Conservation (phyloP, 2,329 filamentous ascomycete species). For the Lecanicillium sp. region DNA sequence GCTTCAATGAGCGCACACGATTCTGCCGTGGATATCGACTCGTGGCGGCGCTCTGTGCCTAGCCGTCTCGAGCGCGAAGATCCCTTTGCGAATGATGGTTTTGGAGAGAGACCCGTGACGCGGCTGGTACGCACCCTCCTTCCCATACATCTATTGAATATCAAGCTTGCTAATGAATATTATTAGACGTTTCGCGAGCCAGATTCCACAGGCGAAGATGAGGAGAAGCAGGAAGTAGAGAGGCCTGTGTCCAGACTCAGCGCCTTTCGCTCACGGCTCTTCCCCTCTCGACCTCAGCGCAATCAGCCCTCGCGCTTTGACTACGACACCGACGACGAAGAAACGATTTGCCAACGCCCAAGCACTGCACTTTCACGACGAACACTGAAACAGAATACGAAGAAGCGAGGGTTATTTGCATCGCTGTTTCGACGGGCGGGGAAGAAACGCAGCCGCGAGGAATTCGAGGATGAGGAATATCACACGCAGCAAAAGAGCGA, state of each 20-base stretch:
- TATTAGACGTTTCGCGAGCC: slow-evolving; percentile 22
- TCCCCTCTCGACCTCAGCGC: not conserved
- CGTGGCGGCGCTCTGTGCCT: slow-evolving; percentile 31
- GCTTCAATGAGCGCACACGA: slow-evolving; percentile 5
- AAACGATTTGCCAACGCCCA: slow-evolving; percentile 22
- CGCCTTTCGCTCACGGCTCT: not conserved
- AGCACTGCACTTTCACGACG: not conserved
- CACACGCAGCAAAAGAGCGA: not conserved
- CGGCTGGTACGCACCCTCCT: slow-evolving; percentile 21
- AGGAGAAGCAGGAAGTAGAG: not conserved
- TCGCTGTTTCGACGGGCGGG: not conserved
- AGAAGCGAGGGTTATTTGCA: not conserved
- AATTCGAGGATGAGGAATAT: slow-evolving; percentile 1
- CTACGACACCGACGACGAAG: slow-evolving; percentile 3
- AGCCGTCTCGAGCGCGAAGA: slow-evolving; percentile 29
- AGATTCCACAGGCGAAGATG: slow-evolving; percentile 7
- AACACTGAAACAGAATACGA: not conserved
- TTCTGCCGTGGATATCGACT: slow-evolving; percentile 21
- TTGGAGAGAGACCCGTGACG: slow-evolving; percentile 25
- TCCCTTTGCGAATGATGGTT: slow-evolving; percentile 30
- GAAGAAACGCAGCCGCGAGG: slow-evolving; percentile 4
- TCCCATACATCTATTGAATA: not conserved
- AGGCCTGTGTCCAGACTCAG: slow-evolving; percentile 2
- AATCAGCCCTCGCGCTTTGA: slow-evolving; percentile 4
- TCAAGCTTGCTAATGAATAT: not conserved